phyloP scores from a whole-genome alignment of 164 flowering plant genomes.

The Aristolochia fimbriata region DNA sequence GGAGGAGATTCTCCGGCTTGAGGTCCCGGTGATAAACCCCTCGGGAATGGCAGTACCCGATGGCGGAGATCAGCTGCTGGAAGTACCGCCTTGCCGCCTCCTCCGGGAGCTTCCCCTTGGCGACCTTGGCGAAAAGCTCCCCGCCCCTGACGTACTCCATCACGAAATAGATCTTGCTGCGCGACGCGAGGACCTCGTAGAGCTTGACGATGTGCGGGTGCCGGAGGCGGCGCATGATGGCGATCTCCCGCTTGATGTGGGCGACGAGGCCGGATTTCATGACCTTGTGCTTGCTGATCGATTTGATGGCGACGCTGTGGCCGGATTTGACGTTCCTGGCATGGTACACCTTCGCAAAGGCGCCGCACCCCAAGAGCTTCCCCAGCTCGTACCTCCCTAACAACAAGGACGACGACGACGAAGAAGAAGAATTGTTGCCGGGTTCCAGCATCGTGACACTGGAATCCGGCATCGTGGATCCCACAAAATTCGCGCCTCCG shows the following conservation, averaged over 20 bases:
- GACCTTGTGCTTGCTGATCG: constrained; percentile 40
- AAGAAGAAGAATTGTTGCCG: no score
- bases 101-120: constrained; percentile 46
- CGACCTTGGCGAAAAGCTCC: constrained; percentile 44
- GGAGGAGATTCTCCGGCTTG: constrained; percentile 61
- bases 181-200: constrained; percentile 54
- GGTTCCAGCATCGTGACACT: no score
- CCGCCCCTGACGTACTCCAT: constrained; percentile 71
- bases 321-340: constrained; percentile 38
- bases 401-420: constrained; percentile 5
- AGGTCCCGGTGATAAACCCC: constrained; percentile 67
- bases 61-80: constrained; percentile 57
- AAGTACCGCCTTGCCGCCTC: constrained; percentile 54
- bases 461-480: no score
- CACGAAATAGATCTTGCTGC: constrained; percentile 54
- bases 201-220: constrained; percentile 52
- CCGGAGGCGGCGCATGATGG: constrained; percentile 48
- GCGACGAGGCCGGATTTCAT: constrained; percentile 20
- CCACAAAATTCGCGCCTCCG: no score
- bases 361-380: constrained; percentile 52
- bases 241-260: constrained; percentile 46
- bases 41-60: constrained; percentile 49
- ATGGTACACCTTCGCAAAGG: constrained; percentile 67
- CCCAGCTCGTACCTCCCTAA: constrained; percentile 57
- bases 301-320: constrained; percentile 63